These are phyloP conservation scores for Chlorociboria aeruginascens DNA, from an alignment of 495 filamentous ascomycete species.

Conservation along the genomic window DNA sequence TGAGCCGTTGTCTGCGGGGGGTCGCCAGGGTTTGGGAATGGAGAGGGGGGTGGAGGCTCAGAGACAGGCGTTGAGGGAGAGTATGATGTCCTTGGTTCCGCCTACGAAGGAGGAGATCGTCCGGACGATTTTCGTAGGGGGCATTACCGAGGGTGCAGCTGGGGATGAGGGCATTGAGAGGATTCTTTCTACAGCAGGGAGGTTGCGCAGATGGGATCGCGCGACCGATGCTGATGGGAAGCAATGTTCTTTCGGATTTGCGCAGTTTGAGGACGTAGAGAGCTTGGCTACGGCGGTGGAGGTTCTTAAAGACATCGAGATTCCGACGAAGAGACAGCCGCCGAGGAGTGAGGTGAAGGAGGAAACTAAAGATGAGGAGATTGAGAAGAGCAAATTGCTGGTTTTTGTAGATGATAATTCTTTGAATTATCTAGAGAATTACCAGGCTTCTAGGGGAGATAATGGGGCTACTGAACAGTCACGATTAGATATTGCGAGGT, in stretches of 20 bases:
- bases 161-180: slow-evolving; percentile 76
- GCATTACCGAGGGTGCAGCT: slow-evolving; percentile 65
- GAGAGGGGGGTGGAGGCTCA: slow-evolving; percentile 52
- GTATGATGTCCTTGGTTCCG: slow-evolving; percentile 65
- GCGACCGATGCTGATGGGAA: slow-evolving; percentile 74
- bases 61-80: slow-evolving; percentile 58
- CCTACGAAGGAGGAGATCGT: slow-evolving; percentile 85
- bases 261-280: slow-evolving; percentile 89
- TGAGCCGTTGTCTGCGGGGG: slow-evolving; percentile 27
- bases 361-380: slow-evolving; percentile 35
- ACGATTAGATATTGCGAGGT: slow-evolving; percentile 54
- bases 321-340: slow-evolving; percentile 65
- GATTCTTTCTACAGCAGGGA: slow-evolving; percentile 66
- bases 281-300: slow-evolving; percentile 79
- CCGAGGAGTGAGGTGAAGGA: slow-evolving; percentile 33
- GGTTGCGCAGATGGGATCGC: slow-evolving; percentile 73
- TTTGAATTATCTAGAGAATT: slow-evolving; percentile 69
- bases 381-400: slow-evolving; percentile 59
- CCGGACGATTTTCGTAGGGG: slow-evolving; percentile 80
- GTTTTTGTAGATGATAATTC: slow-evolving; percentile 76
- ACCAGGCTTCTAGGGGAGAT: slow-evolving; percentile 50
- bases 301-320: slow-evolving; percentile 72
- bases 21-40: slow-evolving; percentile 56
- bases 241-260: slow-evolving; percentile 85
- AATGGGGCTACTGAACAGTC: slow-evolving; percentile 52